Evolutionary conservation across 768 basidiomycete species (phyloP), one percentile per base, ranked within the genome.

Genomic region (Lactifluus pinguis): DNA sequence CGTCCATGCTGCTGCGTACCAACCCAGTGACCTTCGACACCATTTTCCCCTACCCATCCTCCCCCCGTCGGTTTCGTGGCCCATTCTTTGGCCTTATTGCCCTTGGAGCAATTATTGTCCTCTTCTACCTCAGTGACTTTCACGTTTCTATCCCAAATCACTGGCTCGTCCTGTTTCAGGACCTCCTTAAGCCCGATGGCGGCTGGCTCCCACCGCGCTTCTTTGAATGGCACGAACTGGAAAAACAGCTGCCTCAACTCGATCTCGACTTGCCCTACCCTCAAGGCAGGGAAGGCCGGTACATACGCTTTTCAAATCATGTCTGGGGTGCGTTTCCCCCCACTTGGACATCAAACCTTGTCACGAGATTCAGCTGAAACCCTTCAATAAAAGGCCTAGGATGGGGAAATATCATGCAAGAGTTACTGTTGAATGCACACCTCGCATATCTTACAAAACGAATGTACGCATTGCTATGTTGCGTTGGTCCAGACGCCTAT

Each of bases 331-430:
- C 57, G 19, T 49, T 21, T 6, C 41, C 1, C 3, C 15, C 6
- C 9, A n/a, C n/a, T 44, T n/a, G 4, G 9, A n/a, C 44, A 9
- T 44, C 44, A 6, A 2, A 19, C 2, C n/a, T 44, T 3, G 44
- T 44, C n/a, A 44, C n/a, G 44, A 4, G n/a, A 19, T 21, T 45
- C 15, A 11, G 1, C 19, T 9, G 0, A 6, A 19, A 44, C 8
- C 6, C 10, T n/a, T 4, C 25, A 25, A 25, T 2, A 25, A 1
- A 49, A 81, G 81, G 67, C 9, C 74, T 77, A 47, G 85, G 84
- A 3, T 85, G 82, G 82, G 84, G 83, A 2, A 86, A 86, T 56
- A 75, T 70, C 9, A 73, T 85, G 74, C 81, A 44, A 9, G 44
- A 44, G 41, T 42, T 42, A 11, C 3, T 42, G 41, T 42, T 42